These are phyloP conservation scores for Mortierella claussenii DNA, from an alignment of 192 early-diverging fungal species.

Conservation along the genomic window DNA sequence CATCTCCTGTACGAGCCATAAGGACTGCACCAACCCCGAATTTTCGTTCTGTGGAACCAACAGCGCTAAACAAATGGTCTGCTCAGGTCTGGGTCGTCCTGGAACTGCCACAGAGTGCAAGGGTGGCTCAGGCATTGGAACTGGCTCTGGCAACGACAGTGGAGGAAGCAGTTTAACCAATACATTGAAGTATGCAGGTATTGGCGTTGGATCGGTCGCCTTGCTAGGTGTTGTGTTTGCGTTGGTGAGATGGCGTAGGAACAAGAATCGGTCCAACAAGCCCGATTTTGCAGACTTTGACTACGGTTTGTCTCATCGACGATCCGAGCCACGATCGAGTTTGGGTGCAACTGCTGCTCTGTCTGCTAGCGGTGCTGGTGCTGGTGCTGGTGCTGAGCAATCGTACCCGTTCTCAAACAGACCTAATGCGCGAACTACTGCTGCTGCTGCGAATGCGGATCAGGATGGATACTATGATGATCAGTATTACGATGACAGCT, in stretches of 20 bases:
- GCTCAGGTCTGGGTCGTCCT: constrained; percentile 21
- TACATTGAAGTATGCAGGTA: constrained; percentile 39
- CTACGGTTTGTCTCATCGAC: constrained; percentile 35
- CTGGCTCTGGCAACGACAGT: not conserved
- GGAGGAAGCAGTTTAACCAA: constrained; percentile 1
- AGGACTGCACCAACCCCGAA: constrained; percentile 8
- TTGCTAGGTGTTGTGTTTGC: constrained; percentile 30
- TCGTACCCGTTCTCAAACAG: constrained; percentile 45
- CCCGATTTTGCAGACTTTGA: constrained; percentile 36
- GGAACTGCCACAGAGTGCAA: constrained; percentile 6
- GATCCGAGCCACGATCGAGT: constrained; percentile 26
- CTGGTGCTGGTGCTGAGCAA: constrained; percentile 5
- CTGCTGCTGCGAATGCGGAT: constrained; percentile 11
- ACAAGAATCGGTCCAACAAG: constrained; percentile 29
- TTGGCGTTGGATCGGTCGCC: constrained; percentile 26
- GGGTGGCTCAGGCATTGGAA: not conserved
- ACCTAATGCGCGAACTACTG: constrained; percentile 6
- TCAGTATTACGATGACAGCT: constrained; percentile 30
- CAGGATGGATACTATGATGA: constrained; percentile 44
- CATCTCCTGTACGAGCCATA: not conserved
- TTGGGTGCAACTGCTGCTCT: not conserved
- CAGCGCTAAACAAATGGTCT: not conserved
- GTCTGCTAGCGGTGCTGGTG: constrained; percentile 1
- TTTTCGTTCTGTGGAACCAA: constrained; percentile 16
- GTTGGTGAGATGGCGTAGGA: constrained; percentile 27